Base-by-base conservation (phyloP, 192 early-diverging fungal genomes). In the Entomortierella parvispora region DNA sequence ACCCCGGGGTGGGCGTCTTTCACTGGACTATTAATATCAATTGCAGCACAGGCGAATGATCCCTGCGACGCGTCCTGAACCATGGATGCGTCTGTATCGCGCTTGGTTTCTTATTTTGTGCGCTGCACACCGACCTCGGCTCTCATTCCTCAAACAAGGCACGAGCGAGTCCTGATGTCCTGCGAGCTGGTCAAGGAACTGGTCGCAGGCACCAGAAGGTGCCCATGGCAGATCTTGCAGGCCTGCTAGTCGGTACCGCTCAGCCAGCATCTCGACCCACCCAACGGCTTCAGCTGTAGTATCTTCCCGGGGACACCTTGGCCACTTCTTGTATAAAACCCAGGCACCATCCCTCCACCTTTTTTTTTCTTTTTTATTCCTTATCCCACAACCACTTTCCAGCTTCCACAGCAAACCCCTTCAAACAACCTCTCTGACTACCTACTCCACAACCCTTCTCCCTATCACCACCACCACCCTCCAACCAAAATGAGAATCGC, bases 321-420 rank as follows among this genome's bases (percentile, higher is more conserved):
- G 47, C n/a, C 18, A 6, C 14, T 29, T 9, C 28, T 28, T 0
- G 20, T 33, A 52, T 51, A 26, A 10, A 42, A 32, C 49, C 54
- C 32, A 8, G 4, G 28, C 4, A 12, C 54, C 31, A n/a, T 56
- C 32, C 32, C 7, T 18, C 25, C 17, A 12, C 26, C 56, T 22
- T 8, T 7, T 42, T n/a, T 37, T 51, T 58, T 23, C 37, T 63
- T 58, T 57, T 62, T 58, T 63, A 31, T 51, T 58, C 61, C 34
- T 33, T 40, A 65, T 60, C 58, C 58, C 59, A 60, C 71, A 65
- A 54, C 71, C 62, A 45, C 57, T 51, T 62, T 50, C 53, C 65
- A 76, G 72, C 72, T 76, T 76, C 59, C 59, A 76, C 72, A 68
- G 72, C 72, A 67, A 42, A 44, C 70, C 59, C n/a, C 49, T 26